These are phyloP conservation scores for Talaromyces amestolkiae DNA, from an alignment of 2,329 filamentous ascomycete species.

Conservation along the genomic window DNA sequence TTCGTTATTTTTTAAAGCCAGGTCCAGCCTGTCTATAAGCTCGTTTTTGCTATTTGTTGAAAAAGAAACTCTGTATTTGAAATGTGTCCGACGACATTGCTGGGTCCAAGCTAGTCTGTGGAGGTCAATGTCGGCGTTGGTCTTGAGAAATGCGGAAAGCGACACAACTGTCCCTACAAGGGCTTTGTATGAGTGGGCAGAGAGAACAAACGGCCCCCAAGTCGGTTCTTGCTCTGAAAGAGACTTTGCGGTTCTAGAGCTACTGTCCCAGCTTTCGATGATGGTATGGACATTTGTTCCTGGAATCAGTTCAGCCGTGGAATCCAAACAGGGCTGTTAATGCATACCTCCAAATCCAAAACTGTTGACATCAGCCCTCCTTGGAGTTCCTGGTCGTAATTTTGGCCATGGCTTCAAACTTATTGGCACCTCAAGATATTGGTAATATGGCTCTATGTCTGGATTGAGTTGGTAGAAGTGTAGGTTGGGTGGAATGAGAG, in stretches of 20 bases:
- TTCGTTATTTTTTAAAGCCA: neutral
- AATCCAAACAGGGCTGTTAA: too few species aligned
- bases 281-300: slow-evolving; percentile 34
- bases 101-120: slow-evolving; percentile 19
- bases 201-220: slow-evolving; percentile 13
- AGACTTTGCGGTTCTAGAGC: neutral
- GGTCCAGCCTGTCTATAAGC: neutral
- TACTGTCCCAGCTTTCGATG: slow-evolving; percentile 21
- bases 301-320: neutral
- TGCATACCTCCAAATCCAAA: slow-evolving; percentile 40
- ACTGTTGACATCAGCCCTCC: slow-evolving; percentile 26
- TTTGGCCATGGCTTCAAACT: slow-evolving; percentile 20
- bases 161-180: neutral
- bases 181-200: slow-evolving; percentile 4
- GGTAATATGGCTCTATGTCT: slow-evolving; percentile 25
- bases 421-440: slow-evolving; percentile 26
- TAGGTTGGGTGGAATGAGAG: slow-evolving; percentile 27
- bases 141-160: neutral
- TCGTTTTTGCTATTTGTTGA: neutral
- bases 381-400: slow-evolving; percentile 22
- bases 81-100: neutral
- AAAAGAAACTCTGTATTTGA: neutral
- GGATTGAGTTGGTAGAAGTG: slow-evolving; percentile 31
- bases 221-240: neutral
- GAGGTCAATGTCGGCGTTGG: neutral